These are phyloP conservation scores for Paracorniculantispora psalliotae DNA, from an alignment of 2,329 filamentous ascomycete species.

Conservation along the genomic window DNA sequence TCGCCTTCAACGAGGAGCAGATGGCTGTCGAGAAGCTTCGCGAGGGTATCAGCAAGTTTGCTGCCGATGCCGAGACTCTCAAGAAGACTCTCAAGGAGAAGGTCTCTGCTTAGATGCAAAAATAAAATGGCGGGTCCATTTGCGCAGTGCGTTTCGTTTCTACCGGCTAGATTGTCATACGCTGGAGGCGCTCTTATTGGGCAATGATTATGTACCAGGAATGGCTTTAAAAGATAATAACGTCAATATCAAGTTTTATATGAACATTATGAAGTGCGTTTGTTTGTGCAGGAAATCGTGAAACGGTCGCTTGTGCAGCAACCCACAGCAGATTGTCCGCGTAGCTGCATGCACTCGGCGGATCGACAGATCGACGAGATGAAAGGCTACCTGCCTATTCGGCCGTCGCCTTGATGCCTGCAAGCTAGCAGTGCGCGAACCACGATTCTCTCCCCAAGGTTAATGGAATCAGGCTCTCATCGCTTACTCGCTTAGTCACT, in stretches of 20 bases:
- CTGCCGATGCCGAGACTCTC: conserved; percentile 87
- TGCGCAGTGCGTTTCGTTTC: background rate
- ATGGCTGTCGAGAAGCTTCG: conserved; percentile 99
- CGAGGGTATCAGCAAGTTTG: conserved; percentile 99
- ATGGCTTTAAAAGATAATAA: conserved; percentile 7
- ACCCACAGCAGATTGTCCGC: no score
- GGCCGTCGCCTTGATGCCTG: no score
- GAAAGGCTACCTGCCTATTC: no score
- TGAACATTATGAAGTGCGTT: background rate
- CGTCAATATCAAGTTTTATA: background rate
- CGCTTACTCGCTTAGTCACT: no score
- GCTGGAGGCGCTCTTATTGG: background rate
- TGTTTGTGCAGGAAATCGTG: no score
- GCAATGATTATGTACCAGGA: conserved; percentile 5
- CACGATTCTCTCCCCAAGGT: no score
- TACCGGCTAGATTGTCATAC: conserved; percentile 1
- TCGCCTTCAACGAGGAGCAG: conserved; percentile 99
- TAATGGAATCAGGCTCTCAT: no score
- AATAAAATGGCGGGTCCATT: conserved; percentile 1
- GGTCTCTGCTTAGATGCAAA: conserved; percentile 48
- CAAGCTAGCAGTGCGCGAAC: no score
- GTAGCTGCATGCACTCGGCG: background rate
- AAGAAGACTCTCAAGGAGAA: conserved; percentile 90
- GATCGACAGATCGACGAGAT: background rate
- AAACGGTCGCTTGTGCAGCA: no score